phyloP scores from a whole-genome alignment of 371 early-diverging fungal genomes.

The Fennellomyces sp. region DNA sequence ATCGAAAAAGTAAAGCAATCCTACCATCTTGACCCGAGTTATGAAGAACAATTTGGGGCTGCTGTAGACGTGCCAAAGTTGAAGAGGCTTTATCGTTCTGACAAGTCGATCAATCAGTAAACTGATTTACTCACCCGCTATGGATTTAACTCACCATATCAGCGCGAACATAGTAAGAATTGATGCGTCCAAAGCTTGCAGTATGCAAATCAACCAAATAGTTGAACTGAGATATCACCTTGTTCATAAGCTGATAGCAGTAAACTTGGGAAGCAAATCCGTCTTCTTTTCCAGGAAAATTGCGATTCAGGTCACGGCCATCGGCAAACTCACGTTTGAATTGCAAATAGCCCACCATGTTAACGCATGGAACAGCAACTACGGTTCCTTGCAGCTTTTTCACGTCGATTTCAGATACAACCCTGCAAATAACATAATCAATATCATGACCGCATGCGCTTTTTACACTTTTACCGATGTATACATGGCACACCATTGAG shows the following conservation, averaged over 20 bases:
- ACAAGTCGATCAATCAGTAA: no score
- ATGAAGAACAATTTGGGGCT: slow-evolving; percentile 75
- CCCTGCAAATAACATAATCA: slow-evolving; percentile 19
- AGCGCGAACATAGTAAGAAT: slow-evolving; percentile 87
- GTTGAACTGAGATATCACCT: slow-evolving; percentile 79
- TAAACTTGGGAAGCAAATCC: slow-evolving; percentile 87
- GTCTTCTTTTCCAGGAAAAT: slow-evolving; percentile 78
- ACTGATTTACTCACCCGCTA: no score
- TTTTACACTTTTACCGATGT: slow-evolving; percentile 57
- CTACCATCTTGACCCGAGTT: slow-evolving; percentile 47
- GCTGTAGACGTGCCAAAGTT: slow-evolving; percentile 82
- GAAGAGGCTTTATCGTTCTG: slow-evolving; percentile 72
- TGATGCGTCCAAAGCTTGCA: slow-evolving; percentile 84
- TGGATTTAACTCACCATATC: slow-evolving; percentile 74
- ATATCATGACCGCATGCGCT: background rate
- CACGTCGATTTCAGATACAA: slow-evolving; percentile 79
- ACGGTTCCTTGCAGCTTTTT: slow-evolving; percentile 78
- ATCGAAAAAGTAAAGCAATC: background rate
- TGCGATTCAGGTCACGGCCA: slow-evolving; percentile 84
- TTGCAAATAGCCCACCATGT: slow-evolving; percentile 83
- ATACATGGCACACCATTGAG: slow-evolving; percentile 92
- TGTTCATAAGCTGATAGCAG: slow-evolving; percentile 79
- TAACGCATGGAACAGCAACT: slow-evolving; percentile 88
- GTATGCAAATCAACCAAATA: slow-evolving; percentile 90
- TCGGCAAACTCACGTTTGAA: slow-evolving; percentile 83